Base-by-base conservation (phyloP, 164 flowering plant species). In the Vitis rotundifolia region DNA sequence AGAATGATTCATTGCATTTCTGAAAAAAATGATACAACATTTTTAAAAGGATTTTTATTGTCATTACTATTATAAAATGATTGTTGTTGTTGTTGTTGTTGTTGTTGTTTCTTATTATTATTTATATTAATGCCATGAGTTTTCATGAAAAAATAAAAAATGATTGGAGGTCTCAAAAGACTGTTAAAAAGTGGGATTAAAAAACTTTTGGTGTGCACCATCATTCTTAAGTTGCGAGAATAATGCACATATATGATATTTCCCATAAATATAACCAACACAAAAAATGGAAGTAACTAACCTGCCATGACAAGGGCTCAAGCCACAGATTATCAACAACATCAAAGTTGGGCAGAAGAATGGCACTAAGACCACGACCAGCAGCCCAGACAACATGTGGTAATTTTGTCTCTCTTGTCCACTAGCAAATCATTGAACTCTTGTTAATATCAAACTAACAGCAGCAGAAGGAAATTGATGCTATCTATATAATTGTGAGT, bases 351-450 rank as follows among this genome's bases (percentile, higher is more conserved):
- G 99, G 99, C 53, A 94, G 78, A 67, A 94, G 87, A 77, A 79
- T 80, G 61, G 98, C 89, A 83, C 84, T 85, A 9, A 94, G 92
- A 77, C 90, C 91, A 67, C 99, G 97, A 68, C 99, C 99, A 83
- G 99, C 94, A 61, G 98, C 98, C 99, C 99, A 94, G 59, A 94
- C 93, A 79, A 96, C 98, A 89, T 94, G 98, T 19, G 99, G 97
- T 48, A 85, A 84, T 81, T 92, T 92, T 49, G 91, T 78, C 73
- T 92, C 99, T 84, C 81, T 85, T 53, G 90, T 88, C 98, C 96
- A 94, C 99, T 94, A 67, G 53, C 71, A 69, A 63, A 69, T 53
- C 19, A 71, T 48, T 31, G 54, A 66, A 64, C 12, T 59, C 59
- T 19, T 11, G 49, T 76, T 28, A 78, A 18, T 64, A 63, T 37